Evolutionary conservation across 257 asterid species (phyloP).

Genomic region (Forsythia viridissima): DNA sequence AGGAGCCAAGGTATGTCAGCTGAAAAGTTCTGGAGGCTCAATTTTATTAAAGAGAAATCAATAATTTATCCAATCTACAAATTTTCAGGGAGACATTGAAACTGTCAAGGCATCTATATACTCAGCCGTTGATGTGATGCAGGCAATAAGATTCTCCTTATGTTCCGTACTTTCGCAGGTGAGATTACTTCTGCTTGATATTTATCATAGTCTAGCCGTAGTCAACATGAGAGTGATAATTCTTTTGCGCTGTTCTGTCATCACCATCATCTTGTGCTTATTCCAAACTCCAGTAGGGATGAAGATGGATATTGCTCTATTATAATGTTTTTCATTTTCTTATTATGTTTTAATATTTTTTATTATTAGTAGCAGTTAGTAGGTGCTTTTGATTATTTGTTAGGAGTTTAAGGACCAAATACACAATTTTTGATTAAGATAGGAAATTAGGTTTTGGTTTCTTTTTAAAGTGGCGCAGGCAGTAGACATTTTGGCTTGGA

Average conservation of each 20-base stretch:
- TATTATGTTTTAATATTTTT: too few relatives aligned
- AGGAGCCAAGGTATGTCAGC: conserved; percentile 75
- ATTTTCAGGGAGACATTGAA: conserved; percentile 74
- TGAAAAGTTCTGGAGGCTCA: conserved; percentile 20
- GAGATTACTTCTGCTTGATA: conserved; percentile 22
- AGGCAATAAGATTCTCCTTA: conserved; percentile 77
- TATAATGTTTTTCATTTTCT: too few relatives aligned
- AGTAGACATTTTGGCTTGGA: too few relatives aligned
- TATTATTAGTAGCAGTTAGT: too few relatives aligned
- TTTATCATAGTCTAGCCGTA: conserved; percentile 2
- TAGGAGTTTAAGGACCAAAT: too few relatives aligned
- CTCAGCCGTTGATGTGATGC: conserved; percentile 84
- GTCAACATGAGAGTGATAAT: neutral
- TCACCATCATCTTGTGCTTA: conserved; percentile 2
- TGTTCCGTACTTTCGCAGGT: conserved; percentile 65
- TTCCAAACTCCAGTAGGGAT: neutral
- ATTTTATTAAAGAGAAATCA: conserved; percentile 2
- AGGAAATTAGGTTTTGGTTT: too few relatives aligned
- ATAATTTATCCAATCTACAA: conserved; percentile 13
- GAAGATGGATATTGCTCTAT: too few relatives aligned
- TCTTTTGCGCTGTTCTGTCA: neutral
- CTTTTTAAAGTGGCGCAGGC: too few relatives aligned
- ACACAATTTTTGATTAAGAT: too few relatives aligned
- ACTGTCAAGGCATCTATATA: conserved; percentile 70
- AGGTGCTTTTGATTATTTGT: too few relatives aligned